Evolutionary conservation across 305 asterid species (phyloP), one percentile per base, ranked within the genome.

Genomic region (Andrographis paniculata): DNA sequence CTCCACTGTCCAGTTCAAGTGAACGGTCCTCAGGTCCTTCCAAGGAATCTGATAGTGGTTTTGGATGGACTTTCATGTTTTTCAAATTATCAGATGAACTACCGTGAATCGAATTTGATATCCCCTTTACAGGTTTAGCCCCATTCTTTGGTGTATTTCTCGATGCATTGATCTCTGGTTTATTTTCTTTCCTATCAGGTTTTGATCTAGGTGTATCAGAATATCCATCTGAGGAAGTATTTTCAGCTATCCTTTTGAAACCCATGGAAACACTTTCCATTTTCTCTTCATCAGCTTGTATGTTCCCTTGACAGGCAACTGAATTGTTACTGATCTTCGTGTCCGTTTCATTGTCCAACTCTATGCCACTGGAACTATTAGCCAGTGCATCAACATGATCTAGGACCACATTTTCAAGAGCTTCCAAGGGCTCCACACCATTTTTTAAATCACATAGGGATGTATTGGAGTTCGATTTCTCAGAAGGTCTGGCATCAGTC

Each of bases 281-380:
- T 65, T 63, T 81, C 43, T 66, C 80, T 50, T 81, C 92, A 18
- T 88, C 97, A 30, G 57, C 63, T 55, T 64, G 84, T 30, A 73
- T 53, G 56, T 68, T 84, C 28, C 85, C 87, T 43, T 71, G 85
- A 62, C 86, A 85, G 58, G 91, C 79, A 50, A 74, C 79, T 9
- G 93, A 85, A 63, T 69, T 88, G 68, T 48, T 64, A 41, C 68
- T 55, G 24, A 91, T 80, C 59, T 83, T 95, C 53, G 75, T 40
- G 66, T 82, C 93, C 46, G 95, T 80, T 58, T 67, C 94, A 65
- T 78, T 87, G 30, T 53, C 91, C 38, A 63, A 73, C 49, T 66
- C 85, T 76, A 74, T 64, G 72, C 82, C 87, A 67, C 67, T 61
- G 53, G 78, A 60, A 60, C 59, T 69, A 58, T 46, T 56, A 17